Evolutionary conservation across 2,329 filamentous ascomycete genomes (phyloP).

Genomic region (Eutypa lata): DNA sequence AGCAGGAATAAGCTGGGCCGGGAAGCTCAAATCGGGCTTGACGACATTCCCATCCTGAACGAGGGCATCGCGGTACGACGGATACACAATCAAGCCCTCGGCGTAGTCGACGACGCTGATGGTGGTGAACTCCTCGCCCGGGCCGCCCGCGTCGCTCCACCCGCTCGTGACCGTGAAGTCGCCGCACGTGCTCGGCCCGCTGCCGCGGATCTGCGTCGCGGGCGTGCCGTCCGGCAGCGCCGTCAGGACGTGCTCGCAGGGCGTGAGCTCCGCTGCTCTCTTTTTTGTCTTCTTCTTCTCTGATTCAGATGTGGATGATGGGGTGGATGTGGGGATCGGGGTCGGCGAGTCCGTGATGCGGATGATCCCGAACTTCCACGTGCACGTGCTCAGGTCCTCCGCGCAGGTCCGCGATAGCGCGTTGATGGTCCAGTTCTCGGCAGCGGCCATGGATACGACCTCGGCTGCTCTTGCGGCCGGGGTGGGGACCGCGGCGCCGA

Average conservation of each 20-base stretch:
- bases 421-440: constrained; percentile 38
- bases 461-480: constrained; percentile 15
- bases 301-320: too few relatives aligned
- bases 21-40: constrained; percentile 41
- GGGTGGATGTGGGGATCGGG: too few relatives aligned
- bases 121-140: constrained; percentile 51
- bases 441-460: constrained; percentile 18
- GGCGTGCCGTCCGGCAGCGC: constrained; percentile 18
- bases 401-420: constrained; percentile 37
- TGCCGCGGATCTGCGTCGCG: constrained; percentile 34
- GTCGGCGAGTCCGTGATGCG: constrained; percentile 11
- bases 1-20: constrained; percentile 14
- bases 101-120: constrained; percentile 46
- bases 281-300: too few relatives aligned
- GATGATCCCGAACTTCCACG: constrained; percentile 39
- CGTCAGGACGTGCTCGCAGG: constrained; percentile 36
- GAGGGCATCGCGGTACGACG: constrained; percentile 51
- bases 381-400: constrained; percentile 32
- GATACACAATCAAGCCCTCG: constrained; percentile 45
- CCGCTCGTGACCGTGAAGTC: constrained; percentile 49
- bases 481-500: constrained; percentile 1
- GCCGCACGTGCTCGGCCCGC: constrained; percentile 14
- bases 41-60: constrained; percentile 42
- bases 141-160: constrained; percentile 56
- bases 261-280: constrained; percentile 16